Evolutionary conservation across 805 yeast genomes (phyloP).

Genomic region (Candida vartiovaarae): DNA sequence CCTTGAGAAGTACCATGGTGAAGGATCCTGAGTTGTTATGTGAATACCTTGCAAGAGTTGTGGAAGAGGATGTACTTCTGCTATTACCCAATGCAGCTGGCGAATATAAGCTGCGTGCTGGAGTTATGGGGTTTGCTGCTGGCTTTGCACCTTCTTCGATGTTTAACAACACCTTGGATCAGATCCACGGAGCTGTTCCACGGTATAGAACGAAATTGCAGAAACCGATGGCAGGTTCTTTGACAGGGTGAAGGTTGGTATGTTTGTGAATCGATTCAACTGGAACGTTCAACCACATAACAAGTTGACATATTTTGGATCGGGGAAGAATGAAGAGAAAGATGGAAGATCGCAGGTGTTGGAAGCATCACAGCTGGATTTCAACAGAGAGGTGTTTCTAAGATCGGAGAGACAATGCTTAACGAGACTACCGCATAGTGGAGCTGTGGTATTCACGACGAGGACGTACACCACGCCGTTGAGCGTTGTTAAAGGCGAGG

Average conservation of each 20-base stretch:
- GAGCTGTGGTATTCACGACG: not conserved
- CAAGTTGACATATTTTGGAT: constrained; percentile 1
- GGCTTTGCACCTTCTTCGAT: constrained; percentile 1
- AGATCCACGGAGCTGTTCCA: constrained; percentile 2
- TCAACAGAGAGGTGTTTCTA: constrained; percentile 1
- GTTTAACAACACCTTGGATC: not conserved
- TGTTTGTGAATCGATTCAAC: constrained; percentile 1
- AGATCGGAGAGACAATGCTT: constrained; percentile 3
- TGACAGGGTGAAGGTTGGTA: constrained; percentile 1
- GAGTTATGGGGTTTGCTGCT: constrained; percentile 1
- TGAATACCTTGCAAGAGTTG: constrained; percentile 4
- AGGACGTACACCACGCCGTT: constrained; percentile 1
- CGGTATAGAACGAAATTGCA: not conserved
- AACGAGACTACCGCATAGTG: constrained; percentile 1
- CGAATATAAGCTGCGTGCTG: constrained; percentile 1
- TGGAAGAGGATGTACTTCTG: constrained; percentile 10
- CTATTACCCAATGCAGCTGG: not conserved
- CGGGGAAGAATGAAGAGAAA: not conserved
- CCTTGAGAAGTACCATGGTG: constrained; percentile 10
- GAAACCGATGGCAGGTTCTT: constrained; percentile 1
- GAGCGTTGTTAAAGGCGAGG: not conserved
- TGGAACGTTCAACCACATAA: constrained; percentile 3
- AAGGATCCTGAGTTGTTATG: constrained; percentile 4
- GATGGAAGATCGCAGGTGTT: not conserved
- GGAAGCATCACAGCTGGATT: not conserved